Conservation (phyloP, 2,329 filamentous ascomycete genomes). For the Ceratocystis ficicola region DNA sequence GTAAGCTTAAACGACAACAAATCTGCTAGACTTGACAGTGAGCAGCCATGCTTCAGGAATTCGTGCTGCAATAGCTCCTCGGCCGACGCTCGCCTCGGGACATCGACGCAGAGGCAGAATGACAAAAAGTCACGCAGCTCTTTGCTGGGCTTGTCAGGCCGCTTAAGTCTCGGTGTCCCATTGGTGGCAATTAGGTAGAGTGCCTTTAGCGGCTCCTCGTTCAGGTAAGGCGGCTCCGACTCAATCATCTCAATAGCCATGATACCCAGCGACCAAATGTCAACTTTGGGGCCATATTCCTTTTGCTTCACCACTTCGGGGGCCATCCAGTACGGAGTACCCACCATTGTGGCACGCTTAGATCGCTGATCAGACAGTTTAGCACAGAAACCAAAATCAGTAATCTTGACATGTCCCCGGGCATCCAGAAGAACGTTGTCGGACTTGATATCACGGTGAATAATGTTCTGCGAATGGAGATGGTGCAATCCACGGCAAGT, state of each 20-base stretch:
- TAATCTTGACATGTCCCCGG: conserved; percentile 94
- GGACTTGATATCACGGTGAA: conserved; percentile 98
- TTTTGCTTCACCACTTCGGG: conserved; percentile 99
- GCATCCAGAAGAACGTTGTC: conserved; percentile 94
- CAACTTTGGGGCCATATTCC: conserved; percentile 95
- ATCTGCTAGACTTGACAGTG: conserved; percentile 68
- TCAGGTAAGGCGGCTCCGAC: conserved; percentile 92
- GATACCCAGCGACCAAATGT: conserved; percentile 97
- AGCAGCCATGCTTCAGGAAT: conserved; percentile 86
- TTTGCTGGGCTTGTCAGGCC: conserved; percentile 94
- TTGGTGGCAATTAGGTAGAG: conserved; percentile 97
- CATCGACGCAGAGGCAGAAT: conserved; percentile 91
- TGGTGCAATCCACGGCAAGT: conserved; percentile 93
- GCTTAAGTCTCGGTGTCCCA: conserved; percentile 91
- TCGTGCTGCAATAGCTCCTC: conserved; percentile 83
- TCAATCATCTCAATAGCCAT: conserved; percentile 99
- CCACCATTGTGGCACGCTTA: conserved; percentile 98
- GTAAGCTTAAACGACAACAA: conserved; percentile 78
- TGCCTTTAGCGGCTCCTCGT: conserved; percentile 94
- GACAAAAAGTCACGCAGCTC: conserved; percentile 95
- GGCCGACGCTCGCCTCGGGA: conserved; percentile 85
- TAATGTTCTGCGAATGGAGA: conserved; percentile 90
- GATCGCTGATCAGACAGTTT: conserved; percentile 94
- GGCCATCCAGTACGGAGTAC: conserved; percentile 99
- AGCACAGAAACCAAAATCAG: conserved; percentile 97